Evolutionary conservation across 1,284 basidiomycete genomes (phyloP), one percentile per base, ranked within the genome.

Genomic region (Sphagnurus paluster): DNA sequence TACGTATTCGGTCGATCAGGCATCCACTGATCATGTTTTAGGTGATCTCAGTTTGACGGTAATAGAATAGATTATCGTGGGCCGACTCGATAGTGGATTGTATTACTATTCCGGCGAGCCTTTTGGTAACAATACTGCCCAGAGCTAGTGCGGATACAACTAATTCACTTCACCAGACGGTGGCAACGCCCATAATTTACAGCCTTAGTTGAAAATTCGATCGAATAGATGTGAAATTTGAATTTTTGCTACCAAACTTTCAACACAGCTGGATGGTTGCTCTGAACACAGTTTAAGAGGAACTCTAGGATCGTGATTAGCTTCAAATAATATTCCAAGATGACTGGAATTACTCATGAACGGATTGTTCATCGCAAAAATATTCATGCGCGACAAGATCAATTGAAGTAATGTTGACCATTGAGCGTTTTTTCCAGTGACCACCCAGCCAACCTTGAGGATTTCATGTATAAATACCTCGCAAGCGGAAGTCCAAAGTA

Each of bases 391-490:
- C 7, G 46, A 43, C 20, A 52, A 39, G 21, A 55, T 44, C 2
- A 48, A 46, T 16, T 49, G 48, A 11, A 55, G 46, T 10, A 44
- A 34, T 17, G 42, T 44, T 11, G 47, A 45, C 43, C 45, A 50
- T 34, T 43, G 53, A 5, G 40, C 2, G 26, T 46, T 50, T 24
- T 35, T 48, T 29, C 44, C 46, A 0, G 29, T 40, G 11, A 30
- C 21, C 3, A 30, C 32, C n/a, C 48, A 40, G 35, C 48, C 46
- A 13, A 25, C 10, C 13, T 42, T 38, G 3, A 40, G 36, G 23
- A 55, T 47, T 36, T 55, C 53, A 17, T 39, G 36, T 9, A 52
- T 44, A n/a, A 55, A 52, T 4, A 55, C 53, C 19, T 55, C 53
- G 21, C 50, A 50, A 20, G 53, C 48, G 28, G 48, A 37, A 21